phyloP scores from a whole-genome alignment of 371 early-diverging fungal genomes.

The Chytridiales sp. region DNA sequence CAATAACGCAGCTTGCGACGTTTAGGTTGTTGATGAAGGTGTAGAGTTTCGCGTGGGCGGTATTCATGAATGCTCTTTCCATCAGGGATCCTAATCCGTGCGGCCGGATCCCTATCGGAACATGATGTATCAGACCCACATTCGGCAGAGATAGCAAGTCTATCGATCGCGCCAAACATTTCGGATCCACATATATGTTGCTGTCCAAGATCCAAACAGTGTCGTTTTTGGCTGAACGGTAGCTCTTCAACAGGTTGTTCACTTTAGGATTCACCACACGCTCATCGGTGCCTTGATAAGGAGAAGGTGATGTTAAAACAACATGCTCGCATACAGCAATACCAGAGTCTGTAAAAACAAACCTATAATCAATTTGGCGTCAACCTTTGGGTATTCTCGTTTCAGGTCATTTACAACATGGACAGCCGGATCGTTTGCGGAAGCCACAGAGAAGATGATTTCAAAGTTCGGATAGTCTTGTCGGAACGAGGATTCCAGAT shows the following conservation, averaged over 20 bases:
- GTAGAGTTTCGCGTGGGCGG: slow-evolving; percentile 93
- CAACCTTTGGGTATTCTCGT: slow-evolving; percentile 64
- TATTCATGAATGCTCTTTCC: slow-evolving; percentile 81
- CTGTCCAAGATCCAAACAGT: slow-evolving; percentile 93
- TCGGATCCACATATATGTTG: slow-evolving; percentile 76
- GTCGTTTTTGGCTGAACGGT: slow-evolving; percentile 75
- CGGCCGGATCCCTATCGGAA: slow-evolving; percentile 76
- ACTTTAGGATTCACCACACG: slow-evolving; percentile 90
- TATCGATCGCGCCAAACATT: slow-evolving; percentile 77
- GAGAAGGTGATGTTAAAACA: background rate
- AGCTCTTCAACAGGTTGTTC: slow-evolving; percentile 87
- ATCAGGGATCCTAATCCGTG: slow-evolving; percentile 75
- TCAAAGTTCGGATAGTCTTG: slow-evolving; percentile 83
- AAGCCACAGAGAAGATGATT: slow-evolving; percentile 83
- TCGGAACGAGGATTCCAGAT: slow-evolving; percentile 75
- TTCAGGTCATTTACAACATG: slow-evolving; percentile 68
- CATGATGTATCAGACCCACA: slow-evolving; percentile 91
- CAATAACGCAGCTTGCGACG: slow-evolving; percentile 85
- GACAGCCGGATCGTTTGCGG: slow-evolving; percentile 72
- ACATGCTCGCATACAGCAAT: background rate
- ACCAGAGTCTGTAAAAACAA: slow-evolving; percentile 5
- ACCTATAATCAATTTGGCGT: slow-evolving; percentile 77
- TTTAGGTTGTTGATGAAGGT: slow-evolving; percentile 82
- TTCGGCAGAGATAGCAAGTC: slow-evolving; percentile 61
- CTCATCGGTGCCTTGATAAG: slow-evolving; percentile 52